These are phyloP conservation scores for Acaromyces ingoldii DNA, from an alignment of 1,284 basidiomycete genomes.

Conservation along the genomic window DNA sequence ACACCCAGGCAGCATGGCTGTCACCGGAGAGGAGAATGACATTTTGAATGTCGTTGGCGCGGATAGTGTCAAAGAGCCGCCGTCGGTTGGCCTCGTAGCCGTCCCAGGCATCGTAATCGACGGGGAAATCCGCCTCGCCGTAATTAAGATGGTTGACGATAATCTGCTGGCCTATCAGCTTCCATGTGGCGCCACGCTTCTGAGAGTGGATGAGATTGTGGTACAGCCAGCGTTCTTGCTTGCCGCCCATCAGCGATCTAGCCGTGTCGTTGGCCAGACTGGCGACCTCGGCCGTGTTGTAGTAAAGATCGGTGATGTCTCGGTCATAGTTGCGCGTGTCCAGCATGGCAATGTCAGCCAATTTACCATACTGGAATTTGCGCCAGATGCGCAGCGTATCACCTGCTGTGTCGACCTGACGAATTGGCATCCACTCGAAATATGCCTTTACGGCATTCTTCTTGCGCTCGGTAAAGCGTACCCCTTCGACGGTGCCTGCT, in stretches of 20 bases:
- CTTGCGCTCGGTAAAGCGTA: constrained; percentile 61
- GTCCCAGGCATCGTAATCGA: constrained; percentile 63
- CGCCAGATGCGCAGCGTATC: constrained; percentile 66
- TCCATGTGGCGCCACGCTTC: constrained; percentile 63
- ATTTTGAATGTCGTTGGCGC: constrained; percentile 58
- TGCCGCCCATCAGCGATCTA: constrained; percentile 56
- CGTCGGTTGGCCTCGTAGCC: constrained; percentile 62
- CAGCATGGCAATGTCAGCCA: constrained; percentile 53
- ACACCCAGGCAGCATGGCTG: constrained; percentile 59
- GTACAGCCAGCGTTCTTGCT: constrained; percentile 63
- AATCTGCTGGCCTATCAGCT: constrained; percentile 58
- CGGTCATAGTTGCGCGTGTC: constrained; percentile 66
- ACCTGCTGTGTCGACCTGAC: constrained; percentile 59
- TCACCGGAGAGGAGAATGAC: constrained; percentile 59
- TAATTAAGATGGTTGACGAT: constrained; percentile 24
- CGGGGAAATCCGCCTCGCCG: constrained; percentile 52
- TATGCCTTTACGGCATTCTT: constrained; percentile 63
- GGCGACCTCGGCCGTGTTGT: constrained; percentile 56
- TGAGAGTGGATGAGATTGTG: constrained; percentile 57
- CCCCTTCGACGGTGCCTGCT: constrained; percentile 50
- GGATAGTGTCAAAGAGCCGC: constrained; percentile 60
- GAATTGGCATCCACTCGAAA: constrained; percentile 68
- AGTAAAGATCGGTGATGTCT: constrained; percentile 57
- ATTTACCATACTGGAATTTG: constrained; percentile 53
- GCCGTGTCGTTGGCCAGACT: constrained; percentile 28